Conservation (phyloP, 2,329 filamentous ascomycete species). For the Fusarium keratoplasticum region DNA sequence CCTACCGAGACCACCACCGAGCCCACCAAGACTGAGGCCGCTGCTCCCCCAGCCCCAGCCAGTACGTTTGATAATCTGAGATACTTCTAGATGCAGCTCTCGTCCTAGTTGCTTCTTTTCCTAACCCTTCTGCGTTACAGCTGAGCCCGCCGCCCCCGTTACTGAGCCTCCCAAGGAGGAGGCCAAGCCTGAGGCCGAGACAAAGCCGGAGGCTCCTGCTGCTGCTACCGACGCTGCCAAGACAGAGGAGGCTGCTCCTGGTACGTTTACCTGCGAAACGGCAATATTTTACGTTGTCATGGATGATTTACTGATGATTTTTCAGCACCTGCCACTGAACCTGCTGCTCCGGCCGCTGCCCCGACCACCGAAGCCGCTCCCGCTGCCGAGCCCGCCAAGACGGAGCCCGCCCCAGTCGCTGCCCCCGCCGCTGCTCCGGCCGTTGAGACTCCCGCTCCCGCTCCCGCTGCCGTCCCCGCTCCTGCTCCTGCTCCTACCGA, state of each 20-base stretch:
- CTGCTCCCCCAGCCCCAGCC: constrained; percentile 46
- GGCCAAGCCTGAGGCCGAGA: constrained; percentile 39
- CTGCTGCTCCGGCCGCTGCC: constrained; percentile 44
- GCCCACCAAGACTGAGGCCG: constrained; percentile 51
- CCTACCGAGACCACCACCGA: constrained; percentile 45
- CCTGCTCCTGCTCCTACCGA: constrained; percentile 32
- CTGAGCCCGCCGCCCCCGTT: constrained; percentile 39
- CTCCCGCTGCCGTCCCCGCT: constrained; percentile 40
- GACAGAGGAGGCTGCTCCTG: constrained; percentile 38
- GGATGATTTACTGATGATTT: constrained; percentile 5
- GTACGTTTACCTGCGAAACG: constrained; percentile 19
- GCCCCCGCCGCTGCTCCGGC: constrained; percentile 38
- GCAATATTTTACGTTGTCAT: neutral
- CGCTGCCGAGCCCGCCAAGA: constrained; percentile 43
- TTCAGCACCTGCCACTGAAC: constrained; percentile 41
- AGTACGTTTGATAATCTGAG: constrained; percentile 41
- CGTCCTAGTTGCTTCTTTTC: neutral
- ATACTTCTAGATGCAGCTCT: constrained; percentile 9
- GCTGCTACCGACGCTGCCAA: constrained; percentile 43
- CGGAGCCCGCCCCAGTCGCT: constrained; percentile 33
- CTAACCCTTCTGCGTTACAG: constrained; percentile 31
- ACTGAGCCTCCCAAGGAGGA: constrained; percentile 45
- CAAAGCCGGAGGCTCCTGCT: constrained; percentile 39
- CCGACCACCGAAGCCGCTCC: constrained; percentile 44
- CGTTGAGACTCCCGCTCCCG: constrained; percentile 36